Evolutionary conservation across 2,329 filamentous ascomycete species (phyloP).

Genomic region (Elsinoe batatas): DNA sequence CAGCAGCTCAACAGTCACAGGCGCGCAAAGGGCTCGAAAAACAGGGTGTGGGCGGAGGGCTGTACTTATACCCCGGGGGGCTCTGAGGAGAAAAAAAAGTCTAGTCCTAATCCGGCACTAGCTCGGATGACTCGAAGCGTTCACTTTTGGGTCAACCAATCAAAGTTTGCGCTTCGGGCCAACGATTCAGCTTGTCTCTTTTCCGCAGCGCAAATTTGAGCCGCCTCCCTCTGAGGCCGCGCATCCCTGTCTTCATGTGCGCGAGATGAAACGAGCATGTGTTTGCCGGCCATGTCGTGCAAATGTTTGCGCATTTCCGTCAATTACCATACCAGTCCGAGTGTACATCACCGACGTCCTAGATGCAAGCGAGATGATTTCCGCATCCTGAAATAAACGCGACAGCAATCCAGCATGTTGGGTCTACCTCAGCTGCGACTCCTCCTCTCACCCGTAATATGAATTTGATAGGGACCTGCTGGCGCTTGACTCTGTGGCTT

Average conservation of each 20-base stretch:
- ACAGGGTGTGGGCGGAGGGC: slow-evolving; percentile 1
- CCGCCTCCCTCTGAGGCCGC: not conserved
- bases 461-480: not conserved
- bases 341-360: too few relatives aligned
- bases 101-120: not conserved
- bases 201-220: not conserved
- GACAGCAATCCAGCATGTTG: not conserved
- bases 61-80: slow-evolving; percentile 6
- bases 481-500: not conserved
- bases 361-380: not conserved
- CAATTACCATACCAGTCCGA: too few relatives aligned
- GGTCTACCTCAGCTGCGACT: not conserved
- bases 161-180: slow-evolving; percentile 6
- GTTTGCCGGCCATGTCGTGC: not conserved
- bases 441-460: not conserved
- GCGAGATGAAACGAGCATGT: not conserved
- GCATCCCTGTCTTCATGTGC: not conserved
- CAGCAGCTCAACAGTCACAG: slow-evolving; percentile 12
- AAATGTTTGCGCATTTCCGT: not conserved
- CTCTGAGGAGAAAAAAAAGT: not conserved
- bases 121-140: not conserved
- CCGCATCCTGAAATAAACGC: not conserved
- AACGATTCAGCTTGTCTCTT: slow-evolving; percentile 2
- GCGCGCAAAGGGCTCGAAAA: not conserved
- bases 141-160: not conserved